Base-by-base conservation (phyloP, 129 eudicot species). In the Pittosporum tobira region DNA sequence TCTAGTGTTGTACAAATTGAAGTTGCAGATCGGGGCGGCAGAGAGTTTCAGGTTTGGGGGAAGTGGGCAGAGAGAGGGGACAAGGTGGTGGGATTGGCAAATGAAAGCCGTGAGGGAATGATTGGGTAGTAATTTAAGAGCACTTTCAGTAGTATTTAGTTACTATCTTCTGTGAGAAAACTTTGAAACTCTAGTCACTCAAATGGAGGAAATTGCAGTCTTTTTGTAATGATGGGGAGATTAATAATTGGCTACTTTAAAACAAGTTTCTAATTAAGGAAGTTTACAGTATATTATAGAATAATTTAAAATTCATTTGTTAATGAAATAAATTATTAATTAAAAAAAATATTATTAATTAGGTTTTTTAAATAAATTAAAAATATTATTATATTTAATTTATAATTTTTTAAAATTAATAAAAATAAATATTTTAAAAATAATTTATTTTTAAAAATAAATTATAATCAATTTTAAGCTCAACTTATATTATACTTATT, bases 41-140 rank as follows among this genome's bases (percentile, higher is more conserved):
- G 55, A 18, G 60, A 55, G 27, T n/a, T 28, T 30, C 61, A 56
- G 44, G n/a, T n/a, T n/a, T n/a, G n/a, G n/a, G n/a, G n/a, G n/a
- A n/a, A n/a, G 45, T 56, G 59, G 59, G 61, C 27, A 30, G 61
- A 34, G 46, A 38, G 1, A 30, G n/a, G 61, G 28, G 61, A 34
- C 40, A 34, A 9, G 12, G 40, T 16, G 59, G 59, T 16, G 14
- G 42, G 59, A 6, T 54, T 16, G 59, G 25, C 23, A 19, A 54
- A 37, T 54, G 5, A 27, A 27, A 54, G 34, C 11, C 7, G 48
- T 59, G 48, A 4, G 23, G 19, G 14, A 59, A 21, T 23, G 59
- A 15, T 26, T 25, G 4, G 24, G 27, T 10, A 22, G 20, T 51
- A 9, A 53, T 53, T 27, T 16, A 18, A 34, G 18, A 50, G 21